A percentile compares a stretch with the other conserved stretches of the same genome.
Evolutionary conservation across 257 asterid genomes (phyloP).

Genomic region (Lavandula angustifolia): DNA sequence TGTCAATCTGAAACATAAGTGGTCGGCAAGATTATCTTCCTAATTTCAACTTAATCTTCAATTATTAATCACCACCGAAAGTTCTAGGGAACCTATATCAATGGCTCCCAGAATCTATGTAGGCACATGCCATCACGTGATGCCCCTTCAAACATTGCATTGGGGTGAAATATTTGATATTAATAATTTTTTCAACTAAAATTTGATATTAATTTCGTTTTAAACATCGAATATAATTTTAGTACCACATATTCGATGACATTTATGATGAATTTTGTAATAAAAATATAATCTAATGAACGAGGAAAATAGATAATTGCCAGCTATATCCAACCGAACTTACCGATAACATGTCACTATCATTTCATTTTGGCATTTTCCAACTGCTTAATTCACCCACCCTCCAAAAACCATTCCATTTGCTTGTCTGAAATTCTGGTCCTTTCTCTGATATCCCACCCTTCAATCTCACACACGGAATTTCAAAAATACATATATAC

Average conservation of each 20-base stretch:
- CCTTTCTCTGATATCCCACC: neutral
- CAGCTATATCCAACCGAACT: slow-evolving; percentile 27
- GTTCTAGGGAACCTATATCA: neutral
- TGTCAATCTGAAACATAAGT: neutral
- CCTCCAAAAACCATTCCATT: neutral
- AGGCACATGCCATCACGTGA: neutral
- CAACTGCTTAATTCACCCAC: slow-evolving; percentile 28
- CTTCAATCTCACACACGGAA: neutral
- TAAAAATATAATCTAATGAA: neutral
- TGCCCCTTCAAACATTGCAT: no score
- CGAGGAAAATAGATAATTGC: neutral
- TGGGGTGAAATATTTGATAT: no score
- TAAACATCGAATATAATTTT: no score
- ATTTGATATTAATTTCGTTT: no score
- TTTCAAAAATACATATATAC: no score
- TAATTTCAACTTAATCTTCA: neutral
- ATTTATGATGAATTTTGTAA: no score
- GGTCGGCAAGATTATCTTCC: slow-evolving; percentile 13
- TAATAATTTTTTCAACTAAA: neutral
- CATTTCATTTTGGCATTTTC: slow-evolving; percentile 23
- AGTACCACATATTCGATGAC: neutral
- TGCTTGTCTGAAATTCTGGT: neutral
- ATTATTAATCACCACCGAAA: slow-evolving; percentile 1
- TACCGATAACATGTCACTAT: neutral
- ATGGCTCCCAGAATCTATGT: no score